Conservation (phyloP, 495 filamentous ascomycete genomes). For the Umbilicaria muhlenbergii region DNA sequence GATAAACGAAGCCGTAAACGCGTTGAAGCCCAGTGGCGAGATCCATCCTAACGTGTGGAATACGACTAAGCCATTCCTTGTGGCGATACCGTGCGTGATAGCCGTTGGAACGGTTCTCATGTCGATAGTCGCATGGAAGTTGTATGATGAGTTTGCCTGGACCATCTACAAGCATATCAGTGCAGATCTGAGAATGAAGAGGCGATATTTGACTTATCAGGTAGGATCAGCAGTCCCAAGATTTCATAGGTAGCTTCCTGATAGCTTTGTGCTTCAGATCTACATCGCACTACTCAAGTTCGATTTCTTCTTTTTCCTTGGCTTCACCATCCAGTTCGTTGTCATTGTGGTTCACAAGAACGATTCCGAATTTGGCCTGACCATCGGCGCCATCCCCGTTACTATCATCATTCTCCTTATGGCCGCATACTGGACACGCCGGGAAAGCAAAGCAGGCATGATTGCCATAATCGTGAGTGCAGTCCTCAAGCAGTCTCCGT, state of each 20-base stretch:
- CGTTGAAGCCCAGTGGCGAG: constrained; percentile 20
- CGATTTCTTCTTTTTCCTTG: constrained; percentile 99
- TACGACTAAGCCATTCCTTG: constrained; percentile 54
- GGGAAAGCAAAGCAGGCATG: constrained; percentile 71
- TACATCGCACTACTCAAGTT: constrained; percentile 97
- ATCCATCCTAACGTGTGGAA: constrained; percentile 42
- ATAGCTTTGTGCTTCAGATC: constrained; percentile 41
- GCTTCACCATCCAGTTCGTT: constrained; percentile 93
- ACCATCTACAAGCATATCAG: constrained; percentile 99
- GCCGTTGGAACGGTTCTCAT: constrained; percentile 57
- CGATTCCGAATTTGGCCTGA: constrained; percentile 67
- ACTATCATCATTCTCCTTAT: constrained; percentile 75
- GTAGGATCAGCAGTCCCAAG: constrained; percentile 25
- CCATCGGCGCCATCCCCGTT: constrained; percentile 74
- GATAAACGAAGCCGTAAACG: constrained; percentile 52
- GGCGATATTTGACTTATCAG: constrained; percentile 91
- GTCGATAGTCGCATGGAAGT: constrained; percentile 69
- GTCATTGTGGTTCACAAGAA: constrained; percentile 64
- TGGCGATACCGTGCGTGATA: constrained; percentile 76
- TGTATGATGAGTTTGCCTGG: constrained; percentile 98
- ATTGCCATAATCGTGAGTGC: constrained; percentile 48
- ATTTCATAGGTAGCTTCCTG: constrained; percentile 11
- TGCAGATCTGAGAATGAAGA: constrained; percentile 91
- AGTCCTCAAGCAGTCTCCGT: background rate
- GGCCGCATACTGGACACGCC: constrained; percentile 70